phyloP scores from a whole-genome alignment of 2,329 filamentous ascomycete genomes.

The Ustilaginoidea virens region DNA sequence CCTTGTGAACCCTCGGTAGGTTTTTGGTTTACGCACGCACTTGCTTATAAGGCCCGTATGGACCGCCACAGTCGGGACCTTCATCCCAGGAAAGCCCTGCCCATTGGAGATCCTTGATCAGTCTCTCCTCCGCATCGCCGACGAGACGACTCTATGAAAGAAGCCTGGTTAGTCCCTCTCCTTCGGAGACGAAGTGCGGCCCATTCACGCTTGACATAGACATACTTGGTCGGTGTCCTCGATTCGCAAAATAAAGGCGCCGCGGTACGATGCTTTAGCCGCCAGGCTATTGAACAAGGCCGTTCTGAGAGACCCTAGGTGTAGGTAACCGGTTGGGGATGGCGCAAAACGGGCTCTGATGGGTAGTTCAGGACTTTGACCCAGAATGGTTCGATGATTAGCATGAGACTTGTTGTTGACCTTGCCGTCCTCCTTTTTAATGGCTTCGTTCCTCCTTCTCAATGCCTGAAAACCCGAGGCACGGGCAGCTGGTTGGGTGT shows the following conservation, averaged over 20 bases:
- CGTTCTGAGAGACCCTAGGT: slow-evolving; percentile 80
- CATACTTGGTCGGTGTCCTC: slow-evolving; percentile 88
- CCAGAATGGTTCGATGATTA: slow-evolving; percentile 15
- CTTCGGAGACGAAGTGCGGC: neutral
- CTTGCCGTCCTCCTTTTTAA: slow-evolving; percentile 9
- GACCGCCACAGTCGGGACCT: slow-evolving; percentile 70
- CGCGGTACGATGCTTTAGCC: slow-evolving; percentile 64
- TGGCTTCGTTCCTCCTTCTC: slow-evolving; percentile 7
- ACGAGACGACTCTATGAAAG: slow-evolving; percentile 58
- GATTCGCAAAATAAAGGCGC: slow-evolving; percentile 79
- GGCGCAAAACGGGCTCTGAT: slow-evolving; percentile 67
- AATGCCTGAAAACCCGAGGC: slow-evolving; percentile 7
- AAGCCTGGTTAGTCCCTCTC: neutral
- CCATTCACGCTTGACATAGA: too few relatives aligned
- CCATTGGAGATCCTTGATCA: slow-evolving; percentile 76
- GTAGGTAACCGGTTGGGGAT: slow-evolving; percentile 85
- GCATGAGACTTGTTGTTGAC: neutral
- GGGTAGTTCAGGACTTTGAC: slow-evolving; percentile 36
- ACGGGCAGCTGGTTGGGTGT: neutral
- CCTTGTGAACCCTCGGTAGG: too few relatives aligned
- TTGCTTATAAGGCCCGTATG: slow-evolving; percentile 75
- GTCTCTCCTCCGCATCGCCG: slow-evolving; percentile 57
- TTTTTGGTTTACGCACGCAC: slow-evolving; percentile 30
- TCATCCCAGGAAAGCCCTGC: slow-evolving; percentile 88
- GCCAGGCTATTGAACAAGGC: slow-evolving; percentile 91